Evolutionary conservation across 2,329 filamentous ascomycete genomes (phyloP).

Genomic region (Coleophoma cylindrospora): DNA sequence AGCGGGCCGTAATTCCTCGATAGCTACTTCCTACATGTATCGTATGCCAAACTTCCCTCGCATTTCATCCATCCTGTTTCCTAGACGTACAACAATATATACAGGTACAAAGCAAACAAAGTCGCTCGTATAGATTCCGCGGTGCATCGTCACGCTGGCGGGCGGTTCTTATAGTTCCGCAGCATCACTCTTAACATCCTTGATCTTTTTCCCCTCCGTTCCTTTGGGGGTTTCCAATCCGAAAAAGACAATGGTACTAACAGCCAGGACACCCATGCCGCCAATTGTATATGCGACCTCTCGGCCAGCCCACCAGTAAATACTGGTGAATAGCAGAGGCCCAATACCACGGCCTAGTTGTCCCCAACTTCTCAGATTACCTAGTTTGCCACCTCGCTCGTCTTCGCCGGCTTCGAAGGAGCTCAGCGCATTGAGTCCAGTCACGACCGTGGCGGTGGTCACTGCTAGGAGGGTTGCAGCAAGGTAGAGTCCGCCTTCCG

Average conservation of each 20-base stretch:
- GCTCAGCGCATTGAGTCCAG: conserved; percentile 83
- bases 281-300: conserved; percentile 81
- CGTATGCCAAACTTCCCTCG: too few species aligned
- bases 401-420: conserved; percentile 79
- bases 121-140: background rate
- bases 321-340: conserved; percentile 83
- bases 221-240: conserved; percentile 49
- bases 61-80: too few species aligned
- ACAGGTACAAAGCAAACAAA: background rate
- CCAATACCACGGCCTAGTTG: conserved; percentile 85
- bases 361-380: conserved; percentile 74
- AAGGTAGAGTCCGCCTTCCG: conserved; percentile 67
- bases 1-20: too few species aligned
- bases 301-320: conserved; percentile 98
- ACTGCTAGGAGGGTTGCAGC: conserved; percentile 82
- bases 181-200: conserved; percentile 12
- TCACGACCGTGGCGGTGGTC: conserved; percentile 92
- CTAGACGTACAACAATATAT: background rate
- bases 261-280: conserved; percentile 71
- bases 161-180: conserved; percentile 8
- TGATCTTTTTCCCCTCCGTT: conserved; percentile 18
- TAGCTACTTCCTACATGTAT: too few species aligned
- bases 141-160: background rate
- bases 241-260: conserved; percentile 66
- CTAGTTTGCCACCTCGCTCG: conserved; percentile 82